Conservation (phyloP, 768 basidiomycete species). For the Naganishia onofrii region DNA sequence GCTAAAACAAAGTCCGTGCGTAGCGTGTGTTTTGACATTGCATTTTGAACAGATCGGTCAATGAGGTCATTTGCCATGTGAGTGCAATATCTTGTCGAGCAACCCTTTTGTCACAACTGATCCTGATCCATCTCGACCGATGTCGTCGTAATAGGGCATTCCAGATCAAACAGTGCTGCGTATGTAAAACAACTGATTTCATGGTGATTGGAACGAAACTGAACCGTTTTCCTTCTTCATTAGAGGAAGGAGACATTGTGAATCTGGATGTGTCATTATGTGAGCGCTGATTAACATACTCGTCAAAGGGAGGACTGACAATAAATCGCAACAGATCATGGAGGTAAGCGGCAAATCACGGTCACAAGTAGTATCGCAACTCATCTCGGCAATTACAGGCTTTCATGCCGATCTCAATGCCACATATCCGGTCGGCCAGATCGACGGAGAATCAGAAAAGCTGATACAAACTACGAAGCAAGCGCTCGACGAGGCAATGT, state of each 20-base stretch:
- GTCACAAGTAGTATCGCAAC: background rate
- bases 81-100: constrained; percentile 26
- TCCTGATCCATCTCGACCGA: too few species aligned
- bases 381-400: constrained; percentile 55
- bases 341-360: constrained; percentile 34
- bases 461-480: constrained; percentile 78
- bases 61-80: constrained; percentile 89
- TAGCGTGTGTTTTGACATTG: constrained; percentile 10
- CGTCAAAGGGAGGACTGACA: background rate
- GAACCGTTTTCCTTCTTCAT: background rate
- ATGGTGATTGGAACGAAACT: too few species aligned
- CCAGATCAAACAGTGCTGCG: constrained; percentile 63
- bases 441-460: constrained; percentile 72
- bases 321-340: constrained; percentile 36
- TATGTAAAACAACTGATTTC: background rate
- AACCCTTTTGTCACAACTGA: too few species aligned
- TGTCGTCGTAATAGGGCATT: constrained; percentile 60
- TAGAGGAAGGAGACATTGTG: constrained; percentile 86
- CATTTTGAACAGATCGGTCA: constrained; percentile 64
- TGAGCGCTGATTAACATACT: constrained; percentile 32
- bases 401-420: constrained; percentile 90
- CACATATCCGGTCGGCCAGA: constrained; percentile 68
- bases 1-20: background rate
- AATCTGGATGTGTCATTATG: constrained; percentile 65
- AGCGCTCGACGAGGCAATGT: constrained; percentile 83